Base-by-base conservation (phyloP, 2,329 filamentous ascomycete species). In the Purpureocillium takamizusanense region DNA sequence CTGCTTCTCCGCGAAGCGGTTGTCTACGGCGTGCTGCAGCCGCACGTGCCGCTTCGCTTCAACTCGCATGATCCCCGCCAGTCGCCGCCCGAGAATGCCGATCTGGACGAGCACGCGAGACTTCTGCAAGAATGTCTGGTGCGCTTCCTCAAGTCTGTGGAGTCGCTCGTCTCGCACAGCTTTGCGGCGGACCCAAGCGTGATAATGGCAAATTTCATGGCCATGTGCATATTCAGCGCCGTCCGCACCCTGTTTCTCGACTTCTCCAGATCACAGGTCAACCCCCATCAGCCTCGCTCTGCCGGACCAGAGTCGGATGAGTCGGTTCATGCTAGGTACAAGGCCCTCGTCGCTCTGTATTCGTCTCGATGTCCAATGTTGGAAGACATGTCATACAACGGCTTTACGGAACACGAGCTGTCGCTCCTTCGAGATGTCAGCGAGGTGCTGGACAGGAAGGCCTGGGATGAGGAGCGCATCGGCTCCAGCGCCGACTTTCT, bases 171-270 rank as follows among this genome's bases (percentile, higher is more conserved):
- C 2, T 52, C 65, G 40, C 57, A 34, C 14, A 28, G 36, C 33
- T 38, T 42, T 14, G 61, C 17, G 56, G 56, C 25, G 54, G 56
- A n/a, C 53, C 63, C 8, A 65, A 62, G 45, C 61, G 61, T 39
- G 7, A 75, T 71, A 66, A 51, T 76, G 13, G 69, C 74, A 2
- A 52, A 67, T 4, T 74, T 77, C 42, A 59, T 73, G 36, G 69
- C 74, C 11, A 53, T 78, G 14, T 76, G 74, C 51, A 69, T 78
- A n/a, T 76, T 78, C 48, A 77, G 72, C 49, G 60, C 73, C 21
- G 63, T 70, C 15, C 66, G 68, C 35, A 72, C 72, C 1, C 61
- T 78, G 2, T 55, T 77, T 5, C 57, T 68, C 13, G 70, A 75
- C 39, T 57, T 71, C 35, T 42, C 28, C 38, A 31, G 12, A 17